Percentiles rank a stretch among this genome's conserved stretches.
Conservation (phyloP, 768 basidiomycete genomes). For the Nidularia pulvinata region DNA sequence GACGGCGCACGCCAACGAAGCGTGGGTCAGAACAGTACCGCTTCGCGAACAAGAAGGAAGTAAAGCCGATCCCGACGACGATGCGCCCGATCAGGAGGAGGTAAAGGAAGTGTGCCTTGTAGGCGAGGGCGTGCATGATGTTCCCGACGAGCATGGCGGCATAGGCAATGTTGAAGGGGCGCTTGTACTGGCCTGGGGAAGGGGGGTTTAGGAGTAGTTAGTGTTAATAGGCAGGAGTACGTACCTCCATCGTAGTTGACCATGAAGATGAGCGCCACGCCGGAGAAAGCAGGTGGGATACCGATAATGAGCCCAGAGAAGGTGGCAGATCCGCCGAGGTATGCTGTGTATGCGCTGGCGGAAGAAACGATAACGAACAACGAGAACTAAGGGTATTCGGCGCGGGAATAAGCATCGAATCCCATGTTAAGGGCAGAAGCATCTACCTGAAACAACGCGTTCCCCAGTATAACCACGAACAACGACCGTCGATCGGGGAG, state of each 20-base stretch:
- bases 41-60: conserved; percentile 68
- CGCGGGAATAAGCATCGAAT: neutral
- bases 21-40: conserved; percentile 70
- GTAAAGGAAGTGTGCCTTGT: conserved; percentile 58
- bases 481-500: conserved; percentile 21
- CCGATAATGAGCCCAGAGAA: conserved; percentile 72
- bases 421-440: neutral
- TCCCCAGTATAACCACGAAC: conserved; percentile 22
- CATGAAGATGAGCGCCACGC: conserved; percentile 55
- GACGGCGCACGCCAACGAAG: conserved; percentile 62
- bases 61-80: conserved; percentile 58
- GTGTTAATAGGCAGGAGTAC: neutral
- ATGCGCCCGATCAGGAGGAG: conserved; percentile 73
- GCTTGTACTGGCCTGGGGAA: conserved; percentile 47
- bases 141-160: conserved; percentile 52
- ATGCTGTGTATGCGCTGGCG: conserved; percentile 58
- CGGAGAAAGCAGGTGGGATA: conserved; percentile 65
- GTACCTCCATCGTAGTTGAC: conserved; percentile 55
- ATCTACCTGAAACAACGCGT: conserved; percentile 23
- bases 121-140: conserved; percentile 62
- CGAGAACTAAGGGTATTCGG: conserved; percentile 37
- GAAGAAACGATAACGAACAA: conserved; percentile 76
- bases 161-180: conserved; percentile 56
- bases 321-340: conserved; percentile 65
- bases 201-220: too few species aligned